Percentiles rank a stretch among this genome's conserved stretches.
Conservation (phyloP, 208 protist species). For the Crithidia acanthocephali region DNA sequence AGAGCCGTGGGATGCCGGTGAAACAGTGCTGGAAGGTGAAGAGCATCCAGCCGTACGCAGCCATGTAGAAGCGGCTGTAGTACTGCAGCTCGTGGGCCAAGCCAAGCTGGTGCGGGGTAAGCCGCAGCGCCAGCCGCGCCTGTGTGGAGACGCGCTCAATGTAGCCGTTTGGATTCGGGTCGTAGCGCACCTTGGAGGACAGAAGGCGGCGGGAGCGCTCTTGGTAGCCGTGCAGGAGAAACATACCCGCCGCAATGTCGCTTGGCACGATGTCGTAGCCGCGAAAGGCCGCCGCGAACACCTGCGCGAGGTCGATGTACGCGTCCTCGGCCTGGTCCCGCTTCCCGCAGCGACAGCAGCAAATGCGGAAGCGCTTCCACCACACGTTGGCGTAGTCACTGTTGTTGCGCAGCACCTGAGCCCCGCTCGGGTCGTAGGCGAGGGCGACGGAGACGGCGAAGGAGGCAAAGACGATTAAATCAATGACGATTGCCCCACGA, state of each 20-base stretch:
- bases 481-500: constrained; percentile 37
- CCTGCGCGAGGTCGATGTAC: constrained; percentile 61
- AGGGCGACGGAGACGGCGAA: constrained; percentile 52
- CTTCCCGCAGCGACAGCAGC: constrained; percentile 59
- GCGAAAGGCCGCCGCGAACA: constrained; percentile 77
- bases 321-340: constrained; percentile 41
- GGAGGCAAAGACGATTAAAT: constrained; percentile 34
- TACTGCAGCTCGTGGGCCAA: constrained; percentile 50
- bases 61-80: constrained; percentile 83
- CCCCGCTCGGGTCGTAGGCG: constrained; percentile 61
- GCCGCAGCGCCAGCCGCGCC: constrained; percentile 44
- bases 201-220: constrained; percentile 36
- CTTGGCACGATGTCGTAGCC: constrained; percentile 86
- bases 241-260: constrained; percentile 81
- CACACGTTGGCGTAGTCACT: constrained; percentile 76
- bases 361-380: constrained; percentile 58
- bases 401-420: constrained; percentile 31
- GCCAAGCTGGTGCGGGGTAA: constrained; percentile 42
- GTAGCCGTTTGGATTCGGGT: constrained; percentile 31
- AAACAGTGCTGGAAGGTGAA: constrained; percentile 72
- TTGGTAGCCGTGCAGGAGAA: constrained; percentile 85
- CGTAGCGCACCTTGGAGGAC: constrained; percentile 38
- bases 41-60: constrained; percentile 78
- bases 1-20: constrained; percentile 58
- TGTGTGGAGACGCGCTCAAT: constrained; percentile 56